Evolutionary conservation across 2,329 filamentous ascomycete species (phyloP).

Genomic region (Metarhizium humberi): DNA sequence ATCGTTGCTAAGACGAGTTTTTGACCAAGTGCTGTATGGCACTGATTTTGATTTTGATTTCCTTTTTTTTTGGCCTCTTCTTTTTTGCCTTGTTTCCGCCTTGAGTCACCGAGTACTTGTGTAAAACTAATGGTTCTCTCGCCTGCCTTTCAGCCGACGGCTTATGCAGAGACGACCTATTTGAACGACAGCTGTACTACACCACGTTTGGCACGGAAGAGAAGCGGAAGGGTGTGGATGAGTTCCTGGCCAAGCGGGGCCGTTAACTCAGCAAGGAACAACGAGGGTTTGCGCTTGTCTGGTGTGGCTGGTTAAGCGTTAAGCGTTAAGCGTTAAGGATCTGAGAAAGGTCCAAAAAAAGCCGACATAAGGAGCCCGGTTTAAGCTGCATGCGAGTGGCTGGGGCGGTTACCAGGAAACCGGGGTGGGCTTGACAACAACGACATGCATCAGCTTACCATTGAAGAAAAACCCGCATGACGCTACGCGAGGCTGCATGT

Average conservation of each 20-base stretch:
- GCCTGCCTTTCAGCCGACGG: constrained; percentile 13
- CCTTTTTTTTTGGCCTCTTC: neutral
- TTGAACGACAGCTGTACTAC: constrained; percentile 26
- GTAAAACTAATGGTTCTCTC: neutral
- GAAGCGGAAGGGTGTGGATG: constrained; percentile 18
- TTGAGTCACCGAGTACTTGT: too few relatives aligned
- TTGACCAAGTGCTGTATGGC: neutral
- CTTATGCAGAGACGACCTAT: constrained; percentile 19
- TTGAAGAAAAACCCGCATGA: constrained; percentile 3
- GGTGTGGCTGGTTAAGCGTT: neutral
- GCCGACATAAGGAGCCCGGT: neutral
- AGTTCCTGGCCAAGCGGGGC: constrained; percentile 17
- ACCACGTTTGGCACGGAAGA: constrained; percentile 23
- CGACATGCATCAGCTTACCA: constrained; percentile 2
- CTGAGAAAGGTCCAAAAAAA: neutral
- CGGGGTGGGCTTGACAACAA: neutral
- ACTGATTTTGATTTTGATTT: neutral
- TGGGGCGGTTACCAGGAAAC: neutral
- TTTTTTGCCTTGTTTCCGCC: neutral
- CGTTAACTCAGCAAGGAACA: neutral
- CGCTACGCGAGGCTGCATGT: neutral
- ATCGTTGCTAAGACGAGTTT: neutral
- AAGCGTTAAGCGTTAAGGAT: neutral
- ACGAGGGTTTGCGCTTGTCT: neutral
- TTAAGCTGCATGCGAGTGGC: neutral